Conservation (phyloP, 176 grass and related monocot species). For the Calamus simplicifolius region DNA sequence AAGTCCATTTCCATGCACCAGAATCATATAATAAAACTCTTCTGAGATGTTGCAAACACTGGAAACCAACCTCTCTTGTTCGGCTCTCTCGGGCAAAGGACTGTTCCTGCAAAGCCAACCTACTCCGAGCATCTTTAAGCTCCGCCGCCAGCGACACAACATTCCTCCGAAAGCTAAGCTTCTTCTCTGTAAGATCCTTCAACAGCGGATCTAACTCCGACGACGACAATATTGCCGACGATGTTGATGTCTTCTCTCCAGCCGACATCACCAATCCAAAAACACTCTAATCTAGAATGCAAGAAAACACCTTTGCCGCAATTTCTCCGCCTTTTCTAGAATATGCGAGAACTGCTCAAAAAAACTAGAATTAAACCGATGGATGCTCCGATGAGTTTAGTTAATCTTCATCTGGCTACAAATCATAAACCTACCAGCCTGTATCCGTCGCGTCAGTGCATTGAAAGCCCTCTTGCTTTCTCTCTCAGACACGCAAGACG, state of each 20-base stretch:
- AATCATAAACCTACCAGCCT: neutral
- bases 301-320: neutral
- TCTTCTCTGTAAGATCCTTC: constrained; percentile 85
- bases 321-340: neutral
- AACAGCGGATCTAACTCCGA: constrained; percentile 61
- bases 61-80: constrained; percentile 41
- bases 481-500: too few species aligned
- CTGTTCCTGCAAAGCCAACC: constrained; percentile 56
- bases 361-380: neutral
- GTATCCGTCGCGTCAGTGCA: neutral
- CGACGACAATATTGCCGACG: constrained; percentile 17
- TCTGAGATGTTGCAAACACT: neutral
- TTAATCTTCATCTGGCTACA: too few species aligned
- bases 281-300: neutral
- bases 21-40: too few species aligned
- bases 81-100: constrained; percentile 41
- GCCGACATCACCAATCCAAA: constrained; percentile 33
- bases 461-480: neutral
- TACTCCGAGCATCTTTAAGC: constrained; percentile 62
- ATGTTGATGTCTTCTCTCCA: neutral
- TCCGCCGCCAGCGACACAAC: constrained; percentile 66
- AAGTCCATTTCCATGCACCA: constrained; percentile 6
- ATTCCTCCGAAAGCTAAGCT: constrained; percentile 70
- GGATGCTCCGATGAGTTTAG: neutral
- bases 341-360: neutral